These are phyloP conservation scores for Parathielavia hyrcaniae DNA, from an alignment of 495 filamentous ascomycete genomes.

Conservation along the genomic window DNA sequence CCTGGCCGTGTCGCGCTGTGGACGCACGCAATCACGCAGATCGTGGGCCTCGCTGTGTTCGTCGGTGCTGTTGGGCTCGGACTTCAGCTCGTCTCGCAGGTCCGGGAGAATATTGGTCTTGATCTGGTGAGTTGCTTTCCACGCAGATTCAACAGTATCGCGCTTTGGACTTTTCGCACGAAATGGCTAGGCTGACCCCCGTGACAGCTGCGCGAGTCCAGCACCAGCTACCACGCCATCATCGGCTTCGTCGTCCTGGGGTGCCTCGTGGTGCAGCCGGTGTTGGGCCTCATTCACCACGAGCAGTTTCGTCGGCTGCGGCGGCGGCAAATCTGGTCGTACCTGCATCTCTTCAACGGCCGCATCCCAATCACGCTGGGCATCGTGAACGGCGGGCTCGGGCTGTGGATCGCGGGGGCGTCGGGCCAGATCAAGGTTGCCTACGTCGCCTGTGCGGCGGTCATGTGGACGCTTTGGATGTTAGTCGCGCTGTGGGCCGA, in stretches of 20 bases:
- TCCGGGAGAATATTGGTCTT: conserved; percentile 10
- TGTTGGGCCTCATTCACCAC: conserved; percentile 60
- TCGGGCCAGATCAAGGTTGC: conserved; percentile 27
- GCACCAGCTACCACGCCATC: conserved; percentile 40
- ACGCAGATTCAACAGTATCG: too few species aligned
- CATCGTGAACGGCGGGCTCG: conserved; percentile 63
- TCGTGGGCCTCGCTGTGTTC: conserved; percentile 45
- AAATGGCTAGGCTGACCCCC: neutral
- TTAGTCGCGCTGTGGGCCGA: conserved; percentile 24
- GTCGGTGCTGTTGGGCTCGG: conserved; percentile 55
- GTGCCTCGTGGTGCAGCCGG: conserved; percentile 52
- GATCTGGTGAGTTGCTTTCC: neutral
- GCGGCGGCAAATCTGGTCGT: conserved; percentile 46
- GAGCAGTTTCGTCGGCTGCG: conserved; percentile 42
- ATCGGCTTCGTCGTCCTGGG: conserved; percentile 56
- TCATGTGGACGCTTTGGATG: conserved; percentile 36
- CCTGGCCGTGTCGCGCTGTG: conserved; percentile 30
- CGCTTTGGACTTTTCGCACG: neutral
- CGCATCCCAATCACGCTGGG: conserved; percentile 55
- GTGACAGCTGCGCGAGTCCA: conserved; percentile 24
- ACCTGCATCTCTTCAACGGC: conserved; percentile 62
- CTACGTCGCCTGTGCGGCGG: conserved; percentile 32
- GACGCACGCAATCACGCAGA: conserved; percentile 52
- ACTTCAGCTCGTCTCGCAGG: conserved; percentile 42
- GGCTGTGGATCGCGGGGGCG: conserved; percentile 45